phyloP scores from a whole-genome alignment of 306 rosid genomes.

The Quillaja saponaria region DNA sequence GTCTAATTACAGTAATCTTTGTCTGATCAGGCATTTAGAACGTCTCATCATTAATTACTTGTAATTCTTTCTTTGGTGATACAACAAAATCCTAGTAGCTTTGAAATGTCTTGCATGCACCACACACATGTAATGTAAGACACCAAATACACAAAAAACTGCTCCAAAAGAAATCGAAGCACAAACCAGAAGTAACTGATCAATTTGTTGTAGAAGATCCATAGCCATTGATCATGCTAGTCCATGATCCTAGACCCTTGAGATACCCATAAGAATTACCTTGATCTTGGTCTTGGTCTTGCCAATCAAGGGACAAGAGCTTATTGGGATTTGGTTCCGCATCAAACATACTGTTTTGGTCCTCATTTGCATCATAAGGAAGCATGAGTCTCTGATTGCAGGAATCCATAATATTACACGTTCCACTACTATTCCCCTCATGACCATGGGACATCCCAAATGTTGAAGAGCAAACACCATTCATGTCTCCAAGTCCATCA shows the following conservation, averaged over 20 bases:
- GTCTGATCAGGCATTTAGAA: too few relatives aligned
- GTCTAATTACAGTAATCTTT: background rate
- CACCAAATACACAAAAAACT: constrained; percentile 26
- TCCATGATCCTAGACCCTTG: constrained; percentile 68
- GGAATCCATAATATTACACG: constrained; percentile 53
- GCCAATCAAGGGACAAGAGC: constrained; percentile 86
- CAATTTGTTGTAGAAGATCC: constrained; percentile 71
- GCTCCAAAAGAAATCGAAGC: constrained; percentile 10
- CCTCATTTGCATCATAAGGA: constrained; percentile 53
- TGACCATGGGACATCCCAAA: constrained; percentile 53
- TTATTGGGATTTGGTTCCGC: constrained; percentile 87
- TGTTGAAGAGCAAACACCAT: constrained; percentile 44
- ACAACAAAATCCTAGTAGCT: constrained; percentile 64
- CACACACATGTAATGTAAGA: constrained; percentile 53
- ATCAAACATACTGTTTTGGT: constrained; percentile 50
- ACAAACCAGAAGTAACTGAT: constrained; percentile 43
- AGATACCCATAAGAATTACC: constrained; percentile 65
- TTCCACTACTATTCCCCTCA: constrained; percentile 43
- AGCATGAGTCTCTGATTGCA: constrained; percentile 78
- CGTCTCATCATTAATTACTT: too few relatives aligned
- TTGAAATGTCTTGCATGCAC: constrained; percentile 31
- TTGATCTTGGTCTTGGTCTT: constrained; percentile 82
- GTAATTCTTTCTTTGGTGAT: constrained; percentile 64
- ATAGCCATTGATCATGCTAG: constrained; percentile 69
- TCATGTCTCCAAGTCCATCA: constrained; percentile 39